Percentiles rank a stretch among this genome's conserved stretches.
phyloP scores from a whole-genome alignment of 768 basidiomycete species.

The Tephrocybe sp. region DNA sequence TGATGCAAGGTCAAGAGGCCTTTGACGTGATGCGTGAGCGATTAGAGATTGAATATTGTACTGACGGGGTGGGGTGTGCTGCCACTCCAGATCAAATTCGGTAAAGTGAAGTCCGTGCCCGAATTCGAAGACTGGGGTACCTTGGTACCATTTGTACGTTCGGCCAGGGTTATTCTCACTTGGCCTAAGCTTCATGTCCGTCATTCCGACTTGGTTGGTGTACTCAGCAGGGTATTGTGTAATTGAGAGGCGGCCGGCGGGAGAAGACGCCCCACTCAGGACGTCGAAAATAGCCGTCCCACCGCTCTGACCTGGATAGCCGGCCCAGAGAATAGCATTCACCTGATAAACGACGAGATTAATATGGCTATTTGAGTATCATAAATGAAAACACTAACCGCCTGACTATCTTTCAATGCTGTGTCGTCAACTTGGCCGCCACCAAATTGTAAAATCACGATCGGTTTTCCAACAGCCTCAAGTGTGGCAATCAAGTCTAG shows the following conservation, averaged over 20 bases:
- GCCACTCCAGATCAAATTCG: slow-evolving; percentile 42
- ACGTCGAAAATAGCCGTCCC: slow-evolving; percentile 54
- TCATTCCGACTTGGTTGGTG: slow-evolving; percentile 48
- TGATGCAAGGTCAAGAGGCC: slow-evolving; percentile 37
- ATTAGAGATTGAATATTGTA: slow-evolving; percentile 44
- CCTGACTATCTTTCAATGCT: slow-evolving; percentile 39
- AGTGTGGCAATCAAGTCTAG: slow-evolving; percentile 46
- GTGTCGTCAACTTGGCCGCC: slow-evolving; percentile 55
- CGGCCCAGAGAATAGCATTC: slow-evolving; percentile 53
- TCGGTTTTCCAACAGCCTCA: slow-evolving; percentile 44
- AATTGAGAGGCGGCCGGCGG: slow-evolving; percentile 51
- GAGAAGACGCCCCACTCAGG: slow-evolving; percentile 47
- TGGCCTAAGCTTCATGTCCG: slow-evolving; percentile 55
- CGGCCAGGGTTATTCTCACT: slow-evolving; percentile 48
- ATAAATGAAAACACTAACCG: slow-evolving; percentile 26
- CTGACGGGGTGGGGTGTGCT: slow-evolving; percentile 25
- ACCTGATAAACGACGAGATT: slow-evolving; percentile 31
- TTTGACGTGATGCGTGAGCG: slow-evolving; percentile 15
- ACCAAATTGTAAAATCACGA: slow-evolving; percentile 54
- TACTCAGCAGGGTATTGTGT: slow-evolving; percentile 55
- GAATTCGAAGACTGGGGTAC: slow-evolving; percentile 49
- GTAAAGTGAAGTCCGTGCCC: slow-evolving; percentile 57
- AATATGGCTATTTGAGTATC: too few species aligned
- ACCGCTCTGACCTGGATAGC: slow-evolving; percentile 56
- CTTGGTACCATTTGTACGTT: slow-evolving; percentile 58